These are phyloP conservation scores for Coniochaeta pulveracea DNA, from an alignment of 2,329 filamentous ascomycete species.

Conservation along the genomic window DNA sequence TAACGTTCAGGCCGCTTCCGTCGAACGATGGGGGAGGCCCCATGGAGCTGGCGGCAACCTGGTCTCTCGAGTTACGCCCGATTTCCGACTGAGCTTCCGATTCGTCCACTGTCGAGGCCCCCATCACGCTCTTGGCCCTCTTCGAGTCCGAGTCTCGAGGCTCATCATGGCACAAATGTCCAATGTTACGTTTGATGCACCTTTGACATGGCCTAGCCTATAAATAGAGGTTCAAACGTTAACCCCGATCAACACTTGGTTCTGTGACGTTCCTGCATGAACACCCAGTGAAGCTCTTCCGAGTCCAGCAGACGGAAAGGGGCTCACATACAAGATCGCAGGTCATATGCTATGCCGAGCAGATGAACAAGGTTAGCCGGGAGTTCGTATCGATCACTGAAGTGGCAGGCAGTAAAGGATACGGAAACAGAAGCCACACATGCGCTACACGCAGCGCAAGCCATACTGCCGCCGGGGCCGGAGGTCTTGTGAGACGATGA, in stretches of 20 bases:
- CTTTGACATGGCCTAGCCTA: slow-evolving; percentile 92
- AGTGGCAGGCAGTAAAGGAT: slow-evolving; percentile 1
- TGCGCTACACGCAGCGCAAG: slow-evolving; percentile 4
- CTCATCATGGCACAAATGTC: slow-evolving; percentile 96
- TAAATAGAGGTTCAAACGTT: too few relatives aligned
- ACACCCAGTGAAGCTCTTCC: slow-evolving; percentile 4
- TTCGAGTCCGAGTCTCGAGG: slow-evolving; percentile 75
- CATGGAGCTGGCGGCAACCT: slow-evolving; percentile 42
- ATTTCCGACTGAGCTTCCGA: slow-evolving; percentile 43
- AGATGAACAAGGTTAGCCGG: slow-evolving; percentile 33
- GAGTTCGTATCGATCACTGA: slow-evolving; percentile 10
- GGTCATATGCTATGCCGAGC: slow-evolving; percentile 67
- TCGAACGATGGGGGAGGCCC: slow-evolving; percentile 36
- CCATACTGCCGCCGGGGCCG: slow-evolving; percentile 6
- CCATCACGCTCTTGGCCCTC: slow-evolving; percentile 60
- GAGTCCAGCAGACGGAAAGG: slow-evolving; percentile 9
- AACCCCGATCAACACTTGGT: too few relatives aligned
- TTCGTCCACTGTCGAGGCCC: slow-evolving; percentile 47
- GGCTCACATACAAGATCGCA: slow-evolving; percentile 69
- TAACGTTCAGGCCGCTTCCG: slow-evolving; percentile 13
- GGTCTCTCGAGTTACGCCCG: slow-evolving; percentile 44
- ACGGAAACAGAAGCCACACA: slow-evolving; percentile 4
- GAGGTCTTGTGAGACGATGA: too few relatives aligned
- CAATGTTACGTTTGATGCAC: slow-evolving; percentile 98
- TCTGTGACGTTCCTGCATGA: too few relatives aligned